Conservation (phyloP, 148 eudicot genomes). For the Agrostemma githago region DNA sequence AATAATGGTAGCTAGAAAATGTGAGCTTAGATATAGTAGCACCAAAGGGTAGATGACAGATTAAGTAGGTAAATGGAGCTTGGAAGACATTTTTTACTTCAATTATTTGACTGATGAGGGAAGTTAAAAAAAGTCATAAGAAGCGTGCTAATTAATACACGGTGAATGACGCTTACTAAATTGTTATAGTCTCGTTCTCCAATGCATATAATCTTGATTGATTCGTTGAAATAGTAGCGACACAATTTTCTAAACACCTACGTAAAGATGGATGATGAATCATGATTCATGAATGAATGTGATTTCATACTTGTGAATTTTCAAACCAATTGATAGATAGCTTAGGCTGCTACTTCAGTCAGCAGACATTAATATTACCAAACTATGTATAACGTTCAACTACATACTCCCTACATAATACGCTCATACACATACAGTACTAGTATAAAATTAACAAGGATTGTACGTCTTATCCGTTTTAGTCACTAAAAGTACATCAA, state of each 20-base stretch:
- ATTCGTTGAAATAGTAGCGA: background rate
- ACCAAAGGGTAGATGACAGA: too few relatives aligned
- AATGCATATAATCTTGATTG: background rate
- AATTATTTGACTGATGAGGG: background rate
- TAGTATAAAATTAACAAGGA: too few relatives aligned
- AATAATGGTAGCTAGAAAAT: too few relatives aligned
- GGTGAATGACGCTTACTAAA: background rate
- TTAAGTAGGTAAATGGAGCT: too few relatives aligned
- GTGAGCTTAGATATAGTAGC: too few relatives aligned
- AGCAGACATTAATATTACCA: background rate
- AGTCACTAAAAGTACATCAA: too few relatives aligned
- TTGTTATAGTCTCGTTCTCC: too few relatives aligned
- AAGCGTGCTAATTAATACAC: background rate
- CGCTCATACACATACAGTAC: too few relatives aligned
- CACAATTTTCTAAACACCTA: background rate
- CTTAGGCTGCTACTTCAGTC: background rate
- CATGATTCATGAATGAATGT: background rate
- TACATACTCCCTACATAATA: too few relatives aligned
- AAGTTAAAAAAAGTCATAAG: slow-evolving; percentile 2
- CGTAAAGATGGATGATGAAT: background rate
- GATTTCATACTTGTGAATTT: background rate
- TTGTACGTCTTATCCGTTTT: too few relatives aligned
- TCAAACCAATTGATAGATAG: background rate
- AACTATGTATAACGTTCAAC: background rate
- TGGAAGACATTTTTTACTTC: too few relatives aligned